Evolutionary conservation across 1,139 yeast genomes (phyloP).

Genomic region (Geotrichum fermentans): DNA sequence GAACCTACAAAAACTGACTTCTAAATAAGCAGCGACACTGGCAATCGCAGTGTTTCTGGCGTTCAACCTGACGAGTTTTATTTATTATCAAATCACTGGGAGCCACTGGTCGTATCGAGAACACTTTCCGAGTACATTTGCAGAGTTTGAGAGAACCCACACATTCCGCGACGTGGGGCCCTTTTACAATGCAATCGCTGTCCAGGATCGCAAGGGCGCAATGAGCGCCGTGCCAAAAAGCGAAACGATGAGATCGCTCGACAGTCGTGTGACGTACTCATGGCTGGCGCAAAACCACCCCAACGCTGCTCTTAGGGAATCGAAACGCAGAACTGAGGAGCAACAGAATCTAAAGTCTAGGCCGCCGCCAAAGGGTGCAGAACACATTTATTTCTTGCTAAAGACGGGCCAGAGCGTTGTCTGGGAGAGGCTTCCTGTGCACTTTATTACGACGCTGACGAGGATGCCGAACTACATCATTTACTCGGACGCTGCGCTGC

Average conservation of each 20-base stretch:
- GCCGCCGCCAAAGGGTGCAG: slow-evolving; percentile 22
- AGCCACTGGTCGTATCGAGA: no score
- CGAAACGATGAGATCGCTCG: slow-evolving; percentile 1
- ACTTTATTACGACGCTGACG: slow-evolving; percentile 36
- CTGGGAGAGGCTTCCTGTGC: slow-evolving; percentile 41
- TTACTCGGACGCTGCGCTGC: slow-evolving; percentile 36
- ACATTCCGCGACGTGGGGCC: not conserved
- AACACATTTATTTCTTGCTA: slow-evolving; percentile 33
- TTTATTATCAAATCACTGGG: no score
- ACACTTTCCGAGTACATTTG: not conserved
- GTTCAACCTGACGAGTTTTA: no score
- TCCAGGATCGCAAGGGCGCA: slow-evolving; percentile 3
- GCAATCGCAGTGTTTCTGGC: no score
- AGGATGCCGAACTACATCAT: slow-evolving; percentile 35
- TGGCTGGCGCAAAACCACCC: slow-evolving; percentile 10
- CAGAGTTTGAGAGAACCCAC: not conserved
- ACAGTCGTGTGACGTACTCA: slow-evolving; percentile 2
- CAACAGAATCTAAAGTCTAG: not conserved
- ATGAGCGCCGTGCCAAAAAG: slow-evolving; percentile 2
- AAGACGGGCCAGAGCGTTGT: slow-evolving; percentile 39
- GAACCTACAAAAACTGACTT: no score
- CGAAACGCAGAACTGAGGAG: not conserved
- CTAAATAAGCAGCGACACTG: no score
- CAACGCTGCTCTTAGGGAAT: not conserved
- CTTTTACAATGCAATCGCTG: slow-evolving; percentile 7